Percentiles rank a stretch among this genome's conserved stretches.
These are phyloP conservation scores for Prunella vulgaris DNA, from an alignment of 257 asterid genomes.

Conservation along the genomic window DNA sequence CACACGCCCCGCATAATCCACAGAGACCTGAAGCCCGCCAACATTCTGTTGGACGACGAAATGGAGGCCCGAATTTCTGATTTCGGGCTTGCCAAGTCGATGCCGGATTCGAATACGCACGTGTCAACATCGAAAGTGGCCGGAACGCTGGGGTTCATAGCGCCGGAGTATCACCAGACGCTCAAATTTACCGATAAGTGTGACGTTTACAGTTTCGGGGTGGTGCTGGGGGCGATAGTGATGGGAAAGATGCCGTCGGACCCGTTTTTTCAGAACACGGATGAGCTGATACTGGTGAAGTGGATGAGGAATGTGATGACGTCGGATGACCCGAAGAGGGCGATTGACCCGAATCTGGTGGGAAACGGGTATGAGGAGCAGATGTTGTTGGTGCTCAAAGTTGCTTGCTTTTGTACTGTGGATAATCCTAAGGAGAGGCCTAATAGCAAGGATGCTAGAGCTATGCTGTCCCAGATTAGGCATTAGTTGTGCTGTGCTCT, in stretches of 20 bases:
- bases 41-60: conserved; percentile 74
- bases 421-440: conserved; percentile 92
- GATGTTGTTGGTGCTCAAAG: conserved; percentile 79
- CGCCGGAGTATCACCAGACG: conserved; percentile 80
- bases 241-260: conserved; percentile 83
- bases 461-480: conserved; percentile 71
- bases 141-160: conserved; percentile 79
- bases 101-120: conserved; percentile 64
- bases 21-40: conserved; percentile 85
- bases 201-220: conserved; percentile 75
- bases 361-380: conserved; percentile 78
- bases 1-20: conserved; percentile 69
- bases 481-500: conserved; percentile 15
- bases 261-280: conserved; percentile 59
- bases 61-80: conserved; percentile 90
- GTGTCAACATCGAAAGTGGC: conserved; percentile 64
- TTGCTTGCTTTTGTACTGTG: conserved; percentile 76
- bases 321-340: conserved; percentile 66
- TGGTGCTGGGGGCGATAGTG: conserved; percentile 54
- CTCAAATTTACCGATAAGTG: conserved; percentile 78
- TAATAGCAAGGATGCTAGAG: conserved; percentile 58
- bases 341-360: conserved; percentile 51
- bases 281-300: conserved; percentile 64
- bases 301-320: conserved; percentile 88
- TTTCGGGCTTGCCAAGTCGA: conserved; percentile 77